A percentile compares a stretch with the other conserved stretches of the same genome.
Evolutionary conservation across 2,329 filamentous ascomycete genomes (phyloP).

Genomic region (Bipolaris cookei): DNA sequence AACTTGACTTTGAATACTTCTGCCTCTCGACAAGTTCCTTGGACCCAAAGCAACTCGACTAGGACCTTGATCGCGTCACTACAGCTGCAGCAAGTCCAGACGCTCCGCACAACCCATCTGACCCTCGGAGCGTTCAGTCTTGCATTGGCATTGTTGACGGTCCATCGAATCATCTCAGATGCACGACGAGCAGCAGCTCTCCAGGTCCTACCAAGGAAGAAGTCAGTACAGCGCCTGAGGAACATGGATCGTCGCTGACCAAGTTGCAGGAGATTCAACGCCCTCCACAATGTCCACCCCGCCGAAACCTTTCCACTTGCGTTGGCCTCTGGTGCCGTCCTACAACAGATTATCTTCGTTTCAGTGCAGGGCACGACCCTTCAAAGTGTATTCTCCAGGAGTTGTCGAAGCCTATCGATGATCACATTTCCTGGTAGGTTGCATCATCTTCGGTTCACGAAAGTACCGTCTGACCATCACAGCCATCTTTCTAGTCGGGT

Average conservation of each 20-base stretch:
- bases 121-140: slow-evolving; percentile 50
- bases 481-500: slow-evolving; percentile 72
- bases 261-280: slow-evolving; percentile 40
- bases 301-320: slow-evolving; percentile 51
- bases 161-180: slow-evolving; percentile 48
- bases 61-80: slow-evolving; percentile 44
- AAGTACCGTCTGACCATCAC: slow-evolving; percentile 22
- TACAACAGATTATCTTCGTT: slow-evolving; percentile 50
- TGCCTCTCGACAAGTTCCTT: slow-evolving; percentile 35
- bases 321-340: slow-evolving; percentile 46
- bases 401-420: slow-evolving; percentile 46
- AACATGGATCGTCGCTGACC: slow-evolving; percentile 19
- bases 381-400: slow-evolving; percentile 45
- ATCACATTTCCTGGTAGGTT: slow-evolving; percentile 50
- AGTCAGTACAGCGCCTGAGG: slow-evolving; percentile 29
- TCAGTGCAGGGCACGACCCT: slow-evolving; percentile 49
- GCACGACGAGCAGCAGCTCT: slow-evolving; percentile 45
- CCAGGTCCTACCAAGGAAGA: slow-evolving; percentile 39
- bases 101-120: slow-evolving; percentile 49
- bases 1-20: slow-evolving; percentile 48
- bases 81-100: slow-evolving; percentile 47
- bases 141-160: slow-evolving; percentile 43
- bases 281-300: slow-evolving; percentile 48
- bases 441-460: background rate
- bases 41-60: slow-evolving; percentile 41